A percentile compares a stretch with the other conserved stretches of the same genome.
These are phyloP conservation scores for Ulota crispa DNA, from an alignment of 225 moss, liverwort and hornwort species.

Conservation along the genomic window DNA sequence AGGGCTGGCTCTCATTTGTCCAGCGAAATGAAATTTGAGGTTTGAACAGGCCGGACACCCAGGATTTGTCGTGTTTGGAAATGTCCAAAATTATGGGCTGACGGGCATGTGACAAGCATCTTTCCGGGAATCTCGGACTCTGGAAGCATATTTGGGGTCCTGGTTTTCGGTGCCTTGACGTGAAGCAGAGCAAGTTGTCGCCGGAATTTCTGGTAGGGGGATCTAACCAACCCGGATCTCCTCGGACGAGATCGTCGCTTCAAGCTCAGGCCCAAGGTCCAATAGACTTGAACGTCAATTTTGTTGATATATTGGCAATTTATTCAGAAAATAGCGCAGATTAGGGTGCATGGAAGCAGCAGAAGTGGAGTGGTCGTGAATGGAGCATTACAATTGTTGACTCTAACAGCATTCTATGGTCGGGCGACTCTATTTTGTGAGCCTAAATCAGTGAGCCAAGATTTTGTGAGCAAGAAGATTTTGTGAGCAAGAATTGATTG, in stretches of 20 bases:
- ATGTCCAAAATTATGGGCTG: background rate
- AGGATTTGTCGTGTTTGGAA: background rate
- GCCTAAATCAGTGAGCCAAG: too few relatives aligned
- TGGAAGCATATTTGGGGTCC: slow-evolving; percentile 6
- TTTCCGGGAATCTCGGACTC: background rate
- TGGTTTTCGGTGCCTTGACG: slow-evolving; percentile 12
- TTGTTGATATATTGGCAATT: too few relatives aligned
- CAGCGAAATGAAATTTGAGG: too few relatives aligned
- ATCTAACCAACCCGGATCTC: background rate
- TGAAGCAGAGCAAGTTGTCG: slow-evolving; percentile 14
- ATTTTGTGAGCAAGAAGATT: too few relatives aligned
- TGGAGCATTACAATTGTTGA: too few relatives aligned
- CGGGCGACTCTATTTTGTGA: too few relatives aligned
- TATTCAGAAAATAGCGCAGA: too few relatives aligned
- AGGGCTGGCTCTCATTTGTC: background rate
- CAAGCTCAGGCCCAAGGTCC: background rate
- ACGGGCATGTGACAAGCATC: background rate
- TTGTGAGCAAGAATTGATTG: too few relatives aligned
- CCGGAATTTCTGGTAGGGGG: slow-evolving; percentile 3
- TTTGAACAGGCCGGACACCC: background rate
- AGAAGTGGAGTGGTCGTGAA: too few relatives aligned
- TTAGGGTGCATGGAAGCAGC: too few relatives aligned
- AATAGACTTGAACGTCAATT: background rate
- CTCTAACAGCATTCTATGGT: too few relatives aligned
- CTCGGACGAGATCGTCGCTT: background rate